phyloP scores from a whole-genome alignment of 495 filamentous ascomycete species.

The Lepraria neglecta region DNA sequence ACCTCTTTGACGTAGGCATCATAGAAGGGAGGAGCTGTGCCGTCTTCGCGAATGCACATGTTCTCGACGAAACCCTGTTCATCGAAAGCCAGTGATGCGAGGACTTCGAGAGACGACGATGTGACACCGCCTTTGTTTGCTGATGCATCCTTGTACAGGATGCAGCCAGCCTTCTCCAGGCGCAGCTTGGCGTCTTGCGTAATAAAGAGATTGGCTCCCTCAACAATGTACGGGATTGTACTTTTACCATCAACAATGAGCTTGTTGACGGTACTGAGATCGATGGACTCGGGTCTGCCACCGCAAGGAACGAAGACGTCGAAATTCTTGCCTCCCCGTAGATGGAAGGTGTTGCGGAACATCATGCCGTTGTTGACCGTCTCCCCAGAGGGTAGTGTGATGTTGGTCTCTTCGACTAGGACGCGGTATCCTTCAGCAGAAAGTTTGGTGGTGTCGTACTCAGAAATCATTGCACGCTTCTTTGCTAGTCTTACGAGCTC shows the following conservation, averaged over 20 bases:
- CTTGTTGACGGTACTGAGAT: conserved; percentile 74
- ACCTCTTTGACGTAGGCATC: conserved; percentile 85
- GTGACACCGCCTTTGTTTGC: conserved; percentile 99
- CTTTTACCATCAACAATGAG: conserved; percentile 79
- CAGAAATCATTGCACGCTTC: conserved; percentile 78
- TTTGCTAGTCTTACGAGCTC: conserved; percentile 83
- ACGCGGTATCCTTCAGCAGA: conserved; percentile 84
- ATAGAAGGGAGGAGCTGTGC: conserved; percentile 84
- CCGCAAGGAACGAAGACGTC: conserved; percentile 95
- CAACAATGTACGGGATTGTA: conserved; percentile 87
- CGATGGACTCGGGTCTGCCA: conserved; percentile 94
- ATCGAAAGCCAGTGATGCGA: conserved; percentile 89
- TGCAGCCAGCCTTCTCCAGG: conserved; percentile 85
- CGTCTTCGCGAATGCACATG: conserved; percentile 81
- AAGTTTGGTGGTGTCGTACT: conserved; percentile 81
- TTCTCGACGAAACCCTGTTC: conserved; percentile 79
- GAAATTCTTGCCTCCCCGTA: conserved; percentile 65
- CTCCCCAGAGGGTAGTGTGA: conserved; percentile 81
- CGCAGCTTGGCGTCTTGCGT: conserved; percentile 96
- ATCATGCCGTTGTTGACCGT: conserved; percentile 80
- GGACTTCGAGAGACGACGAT: conserved; percentile 92
- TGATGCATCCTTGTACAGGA: conserved; percentile 95
- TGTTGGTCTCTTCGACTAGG: conserved; percentile 83
- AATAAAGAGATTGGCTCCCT: conserved; percentile 97
- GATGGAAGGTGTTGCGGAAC: conserved; percentile 96